These are phyloP conservation scores for Penicillium salamii DNA, from an alignment of 495 filamentous ascomycete genomes.

Conservation along the genomic window DNA sequence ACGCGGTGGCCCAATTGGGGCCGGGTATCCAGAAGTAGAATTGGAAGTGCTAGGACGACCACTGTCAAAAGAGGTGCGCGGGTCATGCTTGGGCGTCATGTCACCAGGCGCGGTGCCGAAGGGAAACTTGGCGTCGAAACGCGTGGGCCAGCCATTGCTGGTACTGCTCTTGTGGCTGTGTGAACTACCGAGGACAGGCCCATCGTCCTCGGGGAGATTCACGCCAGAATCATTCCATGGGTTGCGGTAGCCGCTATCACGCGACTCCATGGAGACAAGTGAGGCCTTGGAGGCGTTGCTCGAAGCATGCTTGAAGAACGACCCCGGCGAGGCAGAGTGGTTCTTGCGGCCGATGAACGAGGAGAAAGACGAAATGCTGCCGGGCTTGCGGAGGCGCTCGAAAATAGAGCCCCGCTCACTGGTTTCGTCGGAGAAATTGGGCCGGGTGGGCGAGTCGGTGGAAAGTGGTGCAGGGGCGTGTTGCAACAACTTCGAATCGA, in stretches of 20 bases:
- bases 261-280: slow-evolving; percentile 88
- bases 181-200: slow-evolving; percentile 57
- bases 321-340: slow-evolving; percentile 75
- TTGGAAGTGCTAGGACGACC: slow-evolving; percentile 90
- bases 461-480: slow-evolving; percentile 74
- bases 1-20: slow-evolving; percentile 82
- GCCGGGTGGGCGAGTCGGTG: slow-evolving; percentile 81
- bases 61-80: slow-evolving; percentile 80
- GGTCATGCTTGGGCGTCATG: slow-evolving; percentile 75
- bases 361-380: slow-evolving; percentile 87
- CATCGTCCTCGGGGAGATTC: slow-evolving; percentile 83
- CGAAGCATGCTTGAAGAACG: slow-evolving; percentile 89
- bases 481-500: slow-evolving; percentile 93
- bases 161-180: slow-evolving; percentile 56
- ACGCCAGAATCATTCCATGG: slow-evolving; percentile 97
- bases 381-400: slow-evolving; percentile 85
- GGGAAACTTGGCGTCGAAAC: slow-evolving; percentile 61
- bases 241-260: slow-evolving; percentile 88
- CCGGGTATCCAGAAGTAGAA: slow-evolving; percentile 94
- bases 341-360: slow-evolving; percentile 94
- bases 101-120: slow-evolving; percentile 72
- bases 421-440: slow-evolving; percentile 72
- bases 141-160: slow-evolving; percentile 63
- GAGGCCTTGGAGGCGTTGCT: slow-evolving; percentile 94
- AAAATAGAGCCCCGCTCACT: slow-evolving; percentile 80